Base-by-base conservation (phyloP, 2,329 filamentous ascomycete species). In the Xylariaceae sp. region DNA sequence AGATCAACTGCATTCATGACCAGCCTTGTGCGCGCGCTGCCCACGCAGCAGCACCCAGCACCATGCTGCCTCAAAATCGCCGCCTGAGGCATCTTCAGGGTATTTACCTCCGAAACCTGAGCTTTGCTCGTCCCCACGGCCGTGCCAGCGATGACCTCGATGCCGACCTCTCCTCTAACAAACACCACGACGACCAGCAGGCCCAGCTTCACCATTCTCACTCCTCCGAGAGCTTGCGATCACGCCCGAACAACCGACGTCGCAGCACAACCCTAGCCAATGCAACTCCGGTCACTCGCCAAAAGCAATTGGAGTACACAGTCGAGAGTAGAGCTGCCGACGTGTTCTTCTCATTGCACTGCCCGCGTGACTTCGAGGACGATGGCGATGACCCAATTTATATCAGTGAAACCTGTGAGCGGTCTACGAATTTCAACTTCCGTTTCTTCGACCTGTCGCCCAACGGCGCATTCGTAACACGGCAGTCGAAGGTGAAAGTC, bases 351-450 rank as follows among this genome's bases (percentile, higher is more conserved):
- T 87, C 88, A 3, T 61, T 96, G 38, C 90, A 96, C 62, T 78
- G 83, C 34, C 9, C 26, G 9, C 9, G 26, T 9, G 26, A n/a
- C 26, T 9, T 9, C 9, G n/a, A 29, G 9, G 9, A 29, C 13
- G 69, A 78, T 1, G 77, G 68, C 3, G 65, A 80, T 38, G 83
- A 88, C 13, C 89, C 91, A 0, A 68, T 96, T n/a, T 96, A 96
- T 62, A 79, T 95, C 54, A 95, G 89, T 57, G 91, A 97, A 65
- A 73, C 85, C 17, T 78, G 83, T 19, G 78, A 85, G 52, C 81
- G 81, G 56, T 82, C 87, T n/a, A 89, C 89, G 65, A 96, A 96
- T 62, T 93, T 93, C 49, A 89, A 85, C 54, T 97, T 95, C 61
- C 81, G 80, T 33, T 85, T 87, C 60, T 94, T 96, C 60, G 85